Evolutionary conservation across 768 basidiomycete genomes (phyloP).

Genomic region (Lenzites betulinus): DNA sequence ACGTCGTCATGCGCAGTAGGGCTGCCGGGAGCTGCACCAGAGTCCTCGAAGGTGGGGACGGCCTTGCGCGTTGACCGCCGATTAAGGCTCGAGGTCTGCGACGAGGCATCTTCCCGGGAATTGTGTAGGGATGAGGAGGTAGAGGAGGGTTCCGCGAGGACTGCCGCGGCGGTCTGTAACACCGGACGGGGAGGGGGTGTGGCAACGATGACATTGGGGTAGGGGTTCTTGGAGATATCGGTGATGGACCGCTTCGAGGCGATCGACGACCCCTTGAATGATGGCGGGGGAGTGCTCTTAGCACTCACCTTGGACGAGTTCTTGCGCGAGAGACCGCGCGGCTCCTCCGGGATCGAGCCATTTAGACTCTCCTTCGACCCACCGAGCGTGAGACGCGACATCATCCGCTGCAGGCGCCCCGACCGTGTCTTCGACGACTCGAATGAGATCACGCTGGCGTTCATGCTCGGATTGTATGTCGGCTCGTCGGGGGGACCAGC

Average conservation of each 20-base stretch:
- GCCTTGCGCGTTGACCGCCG: slow-evolving; percentile 31
- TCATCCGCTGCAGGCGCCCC: slow-evolving; percentile 77
- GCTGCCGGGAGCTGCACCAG: slow-evolving; percentile 5
- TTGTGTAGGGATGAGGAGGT: slow-evolving; percentile 16
- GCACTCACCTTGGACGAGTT: slow-evolving; percentile 1
- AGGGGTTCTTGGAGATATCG: slow-evolving; percentile 1
- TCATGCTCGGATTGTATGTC: slow-evolving; percentile 27
- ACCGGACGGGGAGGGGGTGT: slow-evolving; percentile 29
- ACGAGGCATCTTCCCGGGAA: slow-evolving; percentile 15
- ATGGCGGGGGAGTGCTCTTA: slow-evolving; percentile 26
- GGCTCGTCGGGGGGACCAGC: slow-evolving; percentile 54
- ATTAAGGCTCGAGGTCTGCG: slow-evolving; percentile 15
- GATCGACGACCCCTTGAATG: slow-evolving; percentile 22
- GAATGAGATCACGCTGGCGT: slow-evolving; percentile 46
- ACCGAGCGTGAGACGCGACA: slow-evolving; percentile 64
- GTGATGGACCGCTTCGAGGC: slow-evolving; percentile 19
- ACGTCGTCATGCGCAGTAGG: slow-evolving; percentile 5
- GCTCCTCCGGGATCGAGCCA: slow-evolving; percentile 33
- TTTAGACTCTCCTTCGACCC: slow-evolving; percentile 37
- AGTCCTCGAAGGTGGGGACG: slow-evolving; percentile 22
- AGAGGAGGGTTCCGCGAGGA: slow-evolving; percentile 13
- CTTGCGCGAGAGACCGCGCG: slow-evolving; percentile 20
- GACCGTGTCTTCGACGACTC: slow-evolving; percentile 40
- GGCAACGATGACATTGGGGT: slow-evolving; percentile 36
- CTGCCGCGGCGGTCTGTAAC: slow-evolving; percentile 4